Percentiles rank a stretch among this genome's conserved stretches.
Conservation (phyloP, 345 rosid genomes). For the Clarkia xantiana region DNA sequence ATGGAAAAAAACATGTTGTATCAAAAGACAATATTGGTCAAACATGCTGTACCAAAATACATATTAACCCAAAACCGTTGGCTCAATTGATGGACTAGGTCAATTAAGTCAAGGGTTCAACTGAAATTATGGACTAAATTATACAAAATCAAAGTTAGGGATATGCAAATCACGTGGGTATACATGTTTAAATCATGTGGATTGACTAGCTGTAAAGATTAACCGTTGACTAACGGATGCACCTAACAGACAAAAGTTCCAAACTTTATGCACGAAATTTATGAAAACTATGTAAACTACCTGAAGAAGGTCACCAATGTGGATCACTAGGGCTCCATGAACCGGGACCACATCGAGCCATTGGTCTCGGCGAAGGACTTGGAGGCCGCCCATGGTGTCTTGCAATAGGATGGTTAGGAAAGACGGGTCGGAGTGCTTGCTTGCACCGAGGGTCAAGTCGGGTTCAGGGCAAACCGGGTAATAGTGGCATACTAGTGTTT, state of each 20-base stretch:
- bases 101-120: too few relatives aligned
- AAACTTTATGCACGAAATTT: not conserved
- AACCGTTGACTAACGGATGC: too few relatives aligned
- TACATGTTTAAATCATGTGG: too few relatives aligned
- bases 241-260: too few relatives aligned
- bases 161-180: not conserved
- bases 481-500: slow-evolving; percentile 23
- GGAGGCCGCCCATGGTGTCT: slow-evolving; percentile 43
- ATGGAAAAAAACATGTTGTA: too few relatives aligned
- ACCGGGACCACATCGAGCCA: slow-evolving; percentile 33
- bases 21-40: too few relatives aligned
- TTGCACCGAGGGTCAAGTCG: slow-evolving; percentile 28
- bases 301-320: slow-evolving; percentile 40
- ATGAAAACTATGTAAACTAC: slow-evolving; percentile 3
- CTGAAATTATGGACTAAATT: not conserved
- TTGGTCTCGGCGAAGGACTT: slow-evolving; percentile 21
- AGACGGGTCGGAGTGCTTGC: slow-evolving; percentile 24
- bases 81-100: too few relatives aligned
- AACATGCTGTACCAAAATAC: too few relatives aligned
- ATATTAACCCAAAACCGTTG: too few relatives aligned
- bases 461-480: slow-evolving; percentile 42
- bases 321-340: slow-evolving; percentile 32
- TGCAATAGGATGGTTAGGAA: slow-evolving; percentile 40
- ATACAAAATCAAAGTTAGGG: not conserved
- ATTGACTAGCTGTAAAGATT: too few relatives aligned